Conservation (phyloP, 495 filamentous ascomycete species). For the Amphirosellinia nigrospora region DNA sequence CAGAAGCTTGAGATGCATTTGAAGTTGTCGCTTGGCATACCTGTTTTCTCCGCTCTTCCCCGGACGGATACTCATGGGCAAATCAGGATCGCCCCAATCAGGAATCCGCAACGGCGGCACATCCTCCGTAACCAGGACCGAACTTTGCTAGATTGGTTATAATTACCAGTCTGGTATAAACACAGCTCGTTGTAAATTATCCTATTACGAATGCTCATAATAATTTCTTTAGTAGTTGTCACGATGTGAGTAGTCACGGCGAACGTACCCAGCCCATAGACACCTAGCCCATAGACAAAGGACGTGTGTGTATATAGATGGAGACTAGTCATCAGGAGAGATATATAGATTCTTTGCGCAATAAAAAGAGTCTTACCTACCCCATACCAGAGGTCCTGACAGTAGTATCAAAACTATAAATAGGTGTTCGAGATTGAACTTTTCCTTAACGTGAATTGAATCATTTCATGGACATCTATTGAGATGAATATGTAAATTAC, state of each 20-base stretch:
- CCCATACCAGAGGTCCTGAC: no score
- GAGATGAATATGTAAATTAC: neutral
- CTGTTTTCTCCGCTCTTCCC: constrained; percentile 9
- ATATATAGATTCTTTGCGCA: no score
- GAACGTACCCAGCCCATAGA: no score
- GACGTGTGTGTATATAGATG: no score
- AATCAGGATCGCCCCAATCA: constrained; percentile 7
- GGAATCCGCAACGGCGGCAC: constrained; percentile 11
- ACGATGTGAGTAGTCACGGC: no score
- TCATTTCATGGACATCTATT: neutral
- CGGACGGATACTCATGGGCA: neutral
- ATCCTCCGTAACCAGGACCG: constrained; percentile 12
- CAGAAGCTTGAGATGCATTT: neutral
- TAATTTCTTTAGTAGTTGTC: neutral
- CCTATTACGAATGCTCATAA: neutral
- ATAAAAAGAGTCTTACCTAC: no score
- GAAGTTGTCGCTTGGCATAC: neutral
- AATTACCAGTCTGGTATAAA: neutral
- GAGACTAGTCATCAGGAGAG: no score
- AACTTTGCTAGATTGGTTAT: neutral
- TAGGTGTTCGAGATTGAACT: neutral
- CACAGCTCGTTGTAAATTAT: neutral
- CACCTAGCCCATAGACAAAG: no score
- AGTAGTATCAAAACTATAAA: neutral
- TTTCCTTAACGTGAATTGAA: neutral